phyloP scores from a whole-genome alignment of 2,329 filamentous ascomycete species.

The Venturia pyrina region DNA sequence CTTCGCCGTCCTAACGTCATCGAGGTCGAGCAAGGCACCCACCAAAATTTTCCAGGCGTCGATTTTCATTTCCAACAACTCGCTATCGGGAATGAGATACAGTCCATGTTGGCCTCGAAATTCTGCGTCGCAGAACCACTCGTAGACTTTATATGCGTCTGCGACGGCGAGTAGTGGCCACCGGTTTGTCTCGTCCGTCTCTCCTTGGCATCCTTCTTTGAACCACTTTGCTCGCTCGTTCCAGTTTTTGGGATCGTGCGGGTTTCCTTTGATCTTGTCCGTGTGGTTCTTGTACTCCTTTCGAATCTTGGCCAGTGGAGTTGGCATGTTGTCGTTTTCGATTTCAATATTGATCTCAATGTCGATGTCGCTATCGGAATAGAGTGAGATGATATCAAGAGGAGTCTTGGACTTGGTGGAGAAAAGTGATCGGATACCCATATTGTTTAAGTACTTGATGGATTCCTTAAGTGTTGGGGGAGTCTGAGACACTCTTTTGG shows the following conservation, averaged over 20 bases:
- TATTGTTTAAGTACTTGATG: too few relatives aligned
- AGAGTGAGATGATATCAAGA: too few relatives aligned
- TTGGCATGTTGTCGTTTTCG: too few relatives aligned
- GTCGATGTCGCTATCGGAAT: too few relatives aligned
- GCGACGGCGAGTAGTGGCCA: neutral
- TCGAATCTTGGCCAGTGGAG: neutral
- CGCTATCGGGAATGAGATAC: neutral
- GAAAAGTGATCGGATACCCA: too few relatives aligned
- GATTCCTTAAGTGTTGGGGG: too few relatives aligned
- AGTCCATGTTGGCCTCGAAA: neutral
- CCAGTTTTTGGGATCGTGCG: neutral
- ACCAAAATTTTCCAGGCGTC: neutral
- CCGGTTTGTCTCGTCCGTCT: neutral
- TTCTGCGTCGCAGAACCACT: neutral
- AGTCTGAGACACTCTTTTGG: too few relatives aligned
- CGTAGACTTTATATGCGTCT: neutral
- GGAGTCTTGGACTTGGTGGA: too few relatives aligned
- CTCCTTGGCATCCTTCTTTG: neutral
- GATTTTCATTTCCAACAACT: neutral
- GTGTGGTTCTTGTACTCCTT: neutral
- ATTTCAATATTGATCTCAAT: too few relatives aligned
- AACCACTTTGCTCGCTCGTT: neutral
- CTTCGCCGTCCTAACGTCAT: neutral
- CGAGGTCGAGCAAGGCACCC: neutral
- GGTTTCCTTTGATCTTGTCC: neutral